Evolutionary conservation across 176 grass and related monocot species (phyloP), one percentile per base, ranked within the genome.

Genomic region (Neostapfia colusana): DNA sequence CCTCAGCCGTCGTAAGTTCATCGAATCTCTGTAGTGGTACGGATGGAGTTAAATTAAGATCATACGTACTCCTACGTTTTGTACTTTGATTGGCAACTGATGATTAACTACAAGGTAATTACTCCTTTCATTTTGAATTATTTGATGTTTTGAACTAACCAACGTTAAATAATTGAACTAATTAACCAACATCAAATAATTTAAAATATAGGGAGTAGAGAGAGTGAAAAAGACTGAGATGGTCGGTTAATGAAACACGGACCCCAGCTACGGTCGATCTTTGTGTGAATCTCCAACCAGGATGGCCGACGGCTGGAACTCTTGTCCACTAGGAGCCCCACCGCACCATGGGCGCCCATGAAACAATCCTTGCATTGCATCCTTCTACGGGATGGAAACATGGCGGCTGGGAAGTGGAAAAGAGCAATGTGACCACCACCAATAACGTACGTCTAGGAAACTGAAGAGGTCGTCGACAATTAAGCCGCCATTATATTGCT

Each of bases 361-460:
- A n/a, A n/a, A n/a, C n/a, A n/a, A n/a, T n/a, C n/a, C n/a, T n/a
- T n/a, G n/a, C n/a, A n/a, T n/a, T 73, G 67, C 56, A 4, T 35
- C 26, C 8, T 34, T 34, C 53, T 10, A 23, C 2, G 53, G 7
- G n/a, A 10, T 8, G 53, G n/a, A 23, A 56, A 23, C 24, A n/a
- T 56, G 53, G 53, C 53, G n/a, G 4, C 38, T 66, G 18, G 63
- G 63, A 21, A 41, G 37, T 39, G 63, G 63, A 21, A 66, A 66
- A 66, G 69, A 66, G 27, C 14, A 6, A 50, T 13, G 45, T 2
- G 45, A 40, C 27, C 42, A 28, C 77, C 70, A 50, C 17, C 79
- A 51, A 69, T 15, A 35, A n/a, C n/a, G n/a, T n/a, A 34, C 66
- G 65, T 62, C 41, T 31, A 38, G 69, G 40, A 49, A 69, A 80